Conservation (phyloP, 2,329 filamentous ascomycete genomes). For the Penicillium sp. region DNA sequence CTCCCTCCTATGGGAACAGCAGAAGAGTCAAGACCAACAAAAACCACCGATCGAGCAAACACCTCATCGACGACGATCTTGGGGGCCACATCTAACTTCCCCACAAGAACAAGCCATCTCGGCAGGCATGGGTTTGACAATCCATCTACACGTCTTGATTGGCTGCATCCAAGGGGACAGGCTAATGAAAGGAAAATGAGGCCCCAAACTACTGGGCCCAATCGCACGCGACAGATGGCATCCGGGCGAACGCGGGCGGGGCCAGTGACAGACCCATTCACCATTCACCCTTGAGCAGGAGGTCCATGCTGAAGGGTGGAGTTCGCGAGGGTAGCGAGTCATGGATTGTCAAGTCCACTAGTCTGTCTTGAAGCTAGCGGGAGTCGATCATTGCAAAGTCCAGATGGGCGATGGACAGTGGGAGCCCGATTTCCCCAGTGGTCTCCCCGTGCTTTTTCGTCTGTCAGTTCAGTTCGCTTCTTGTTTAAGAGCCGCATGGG, state of each 20-base stretch:
- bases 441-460: not conserved
- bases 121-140: conserved; percentile 16
- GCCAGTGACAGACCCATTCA: not conserved
- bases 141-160: not conserved
- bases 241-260: conserved; percentile 19
- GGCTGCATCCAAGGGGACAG: not conserved
- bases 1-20: not conserved
- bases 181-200: conserved; percentile 26
- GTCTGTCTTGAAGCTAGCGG: conserved; percentile 1
- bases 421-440: not conserved
- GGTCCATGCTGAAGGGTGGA: not conserved
- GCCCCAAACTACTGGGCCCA: conserved; percentile 16
- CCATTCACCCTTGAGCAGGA: conserved; percentile 6
- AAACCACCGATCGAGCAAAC: conserved; percentile 1
- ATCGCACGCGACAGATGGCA: conserved; percentile 21
- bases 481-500: conserved; percentile 17
- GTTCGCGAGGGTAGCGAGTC: conserved; percentile 6
- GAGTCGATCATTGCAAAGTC: conserved; percentile 18
- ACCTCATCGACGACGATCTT: conserved; percentile 6
- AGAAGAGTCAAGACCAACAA: not conserved
- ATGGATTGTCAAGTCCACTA: conserved; percentile 13
- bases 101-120: conserved; percentile 23
- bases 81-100: conserved; percentile 16
- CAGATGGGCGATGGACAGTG: no score
- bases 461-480: not conserved